These are phyloP conservation scores for Trichoderma simmonsii DNA, from an alignment of 2,329 filamentous ascomycete genomes.

Conservation along the genomic window DNA sequence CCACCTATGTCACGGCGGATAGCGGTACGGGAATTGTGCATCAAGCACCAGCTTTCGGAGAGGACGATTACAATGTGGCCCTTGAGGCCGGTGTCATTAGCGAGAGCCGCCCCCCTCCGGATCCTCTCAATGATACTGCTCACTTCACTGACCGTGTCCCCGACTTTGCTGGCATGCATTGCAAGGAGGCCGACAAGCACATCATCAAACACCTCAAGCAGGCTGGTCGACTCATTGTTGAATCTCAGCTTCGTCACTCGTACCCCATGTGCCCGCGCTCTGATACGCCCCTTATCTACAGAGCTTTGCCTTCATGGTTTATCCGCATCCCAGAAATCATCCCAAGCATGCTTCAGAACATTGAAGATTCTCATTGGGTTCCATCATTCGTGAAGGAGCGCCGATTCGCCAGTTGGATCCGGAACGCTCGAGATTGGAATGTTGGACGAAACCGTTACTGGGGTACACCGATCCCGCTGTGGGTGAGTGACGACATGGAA, in stretches of 20 bases:
- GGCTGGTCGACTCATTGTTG: constrained; percentile 72
- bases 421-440: constrained; percentile 91
- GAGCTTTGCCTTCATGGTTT: constrained; percentile 92
- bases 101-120: constrained; percentile 75
- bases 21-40: constrained; percentile 94
- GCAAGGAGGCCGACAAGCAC: constrained; percentile 87
- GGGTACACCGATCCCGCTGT: constrained; percentile 89
- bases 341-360: constrained; percentile 85
- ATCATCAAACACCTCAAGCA: constrained; percentile 88
- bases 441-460: constrained; percentile 92
- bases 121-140: constrained; percentile 83
- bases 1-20: constrained; percentile 81
- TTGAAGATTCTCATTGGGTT: constrained; percentile 88
- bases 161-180: constrained; percentile 82
- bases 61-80: constrained; percentile 90
- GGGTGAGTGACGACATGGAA: constrained; percentile 85
- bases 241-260: constrained; percentile 84
- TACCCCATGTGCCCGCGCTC: constrained; percentile 93
- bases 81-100: constrained; percentile 73
- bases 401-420: constrained; percentile 88
- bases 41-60: constrained; percentile 88
- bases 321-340: constrained; percentile 82
- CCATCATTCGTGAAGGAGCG: constrained; percentile 87
- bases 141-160: constrained; percentile 72
- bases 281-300: constrained; percentile 92